Evolutionary conservation across 176 grass and related monocot species (phyloP).

Genomic region (Saccharum officinarum): DNA sequence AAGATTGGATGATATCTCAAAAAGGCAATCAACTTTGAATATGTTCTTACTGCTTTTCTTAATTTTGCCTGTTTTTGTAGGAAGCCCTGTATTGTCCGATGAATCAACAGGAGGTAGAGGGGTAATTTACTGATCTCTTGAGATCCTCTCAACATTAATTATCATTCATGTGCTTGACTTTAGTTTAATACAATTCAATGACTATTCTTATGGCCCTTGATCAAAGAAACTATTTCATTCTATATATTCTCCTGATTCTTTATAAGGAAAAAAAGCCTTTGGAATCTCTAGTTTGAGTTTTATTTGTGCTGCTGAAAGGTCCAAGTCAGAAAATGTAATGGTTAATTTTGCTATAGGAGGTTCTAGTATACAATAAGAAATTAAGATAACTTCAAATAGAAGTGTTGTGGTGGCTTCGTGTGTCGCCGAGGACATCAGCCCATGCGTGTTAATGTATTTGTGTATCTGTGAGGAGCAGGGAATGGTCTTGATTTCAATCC

Average conservation of each 20-base stretch:
- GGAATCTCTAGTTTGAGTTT: not conserved
- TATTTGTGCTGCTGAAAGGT: not conserved
- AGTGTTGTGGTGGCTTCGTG: not conserved
- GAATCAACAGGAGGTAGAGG: conserved; percentile 31
- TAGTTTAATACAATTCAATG: not conserved
- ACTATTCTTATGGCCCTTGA: not conserved
- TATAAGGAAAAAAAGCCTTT: not conserved
- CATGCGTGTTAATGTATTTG: not conserved
- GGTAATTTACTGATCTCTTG: conserved; percentile 42
- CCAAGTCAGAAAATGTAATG: not conserved
- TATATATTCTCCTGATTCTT: not conserved
- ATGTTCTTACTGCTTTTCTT: conserved; percentile 13
- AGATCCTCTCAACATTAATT: not conserved
- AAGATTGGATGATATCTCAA: not conserved
- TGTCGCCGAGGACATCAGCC: not conserved
- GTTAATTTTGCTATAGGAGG: not conserved
- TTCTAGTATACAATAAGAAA: not conserved
- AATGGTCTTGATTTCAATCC: not conserved
- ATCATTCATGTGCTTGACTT: not conserved
- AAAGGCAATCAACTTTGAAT: not conserved
- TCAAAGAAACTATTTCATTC: not conserved
- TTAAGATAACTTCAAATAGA: not conserved
- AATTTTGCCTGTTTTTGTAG: conserved; percentile 42
- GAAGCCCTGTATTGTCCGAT: conserved; percentile 19
- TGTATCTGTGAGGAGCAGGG: not conserved